Conservation (phyloP, 106 monocot genomes). For the Allium fistulosum region DNA sequence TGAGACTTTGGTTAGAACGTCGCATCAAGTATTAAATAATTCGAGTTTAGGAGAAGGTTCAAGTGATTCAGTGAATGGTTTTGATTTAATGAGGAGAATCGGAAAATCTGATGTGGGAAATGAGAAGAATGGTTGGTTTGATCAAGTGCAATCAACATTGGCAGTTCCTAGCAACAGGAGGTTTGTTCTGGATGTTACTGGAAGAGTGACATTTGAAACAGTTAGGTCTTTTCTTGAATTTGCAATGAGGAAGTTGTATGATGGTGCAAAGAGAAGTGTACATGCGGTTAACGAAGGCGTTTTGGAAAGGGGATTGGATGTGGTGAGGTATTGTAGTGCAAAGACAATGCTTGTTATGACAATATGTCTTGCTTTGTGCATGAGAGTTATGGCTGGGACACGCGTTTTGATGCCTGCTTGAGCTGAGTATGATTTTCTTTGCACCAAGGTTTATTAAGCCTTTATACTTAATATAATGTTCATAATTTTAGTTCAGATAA, state of each 20-base stretch:
- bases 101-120: background rate
- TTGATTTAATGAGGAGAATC: background rate
- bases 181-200: constrained; percentile 70
- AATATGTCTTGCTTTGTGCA: constrained; percentile 58
- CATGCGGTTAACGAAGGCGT: constrained; percentile 25
- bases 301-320: constrained; percentile 33
- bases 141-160: constrained; percentile 40
- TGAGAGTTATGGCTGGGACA: constrained; percentile 43
- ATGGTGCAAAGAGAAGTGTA: constrained; percentile 28
- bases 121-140: constrained; percentile 28
- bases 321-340: constrained; percentile 47
- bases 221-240: constrained; percentile 73
- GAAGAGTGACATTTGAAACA: constrained; percentile 64
- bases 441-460: background rate
- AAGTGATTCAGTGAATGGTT: background rate
- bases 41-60: constrained; percentile 6
- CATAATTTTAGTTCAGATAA: background rate
- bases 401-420: constrained; percentile 32
- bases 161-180: constrained; percentile 50
- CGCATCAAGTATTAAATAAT: constrained; percentile 33
- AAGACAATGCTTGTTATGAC: constrained; percentile 63
- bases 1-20: constrained; percentile 63
- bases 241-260: constrained; percentile 24
- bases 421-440: constrained; percentile 1
- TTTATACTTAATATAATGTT: background rate